Evolutionary conservation across 352 stramenopile genomes (phyloP).

Genomic region (Globisporangium perplexum): DNA sequence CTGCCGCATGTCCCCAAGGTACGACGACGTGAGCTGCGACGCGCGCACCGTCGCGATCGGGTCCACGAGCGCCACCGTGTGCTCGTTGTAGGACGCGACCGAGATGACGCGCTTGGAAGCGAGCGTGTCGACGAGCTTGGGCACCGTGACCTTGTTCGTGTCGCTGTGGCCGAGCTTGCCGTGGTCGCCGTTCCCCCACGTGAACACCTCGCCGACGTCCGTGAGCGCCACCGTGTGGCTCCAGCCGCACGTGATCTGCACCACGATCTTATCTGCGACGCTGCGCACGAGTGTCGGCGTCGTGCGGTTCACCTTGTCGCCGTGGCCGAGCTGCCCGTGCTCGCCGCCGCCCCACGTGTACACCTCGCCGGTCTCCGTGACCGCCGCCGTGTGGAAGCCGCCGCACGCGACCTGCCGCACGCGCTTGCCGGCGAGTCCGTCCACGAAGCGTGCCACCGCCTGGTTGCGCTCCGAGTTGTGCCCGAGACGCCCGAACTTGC

Average conservation of each 20-base stretch:
- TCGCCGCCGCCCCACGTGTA: conserved; percentile 89
- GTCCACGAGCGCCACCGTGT: conserved; percentile 92
- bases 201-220: conserved; percentile 90
- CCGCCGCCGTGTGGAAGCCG: conserved; percentile 83
- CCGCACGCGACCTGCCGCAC: conserved; percentile 86
- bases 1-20: conserved; percentile 87
- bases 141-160: conserved; percentile 92
- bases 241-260: conserved; percentile 96
- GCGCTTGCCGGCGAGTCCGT: conserved; percentile 59
- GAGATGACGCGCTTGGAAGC: conserved; percentile 92
- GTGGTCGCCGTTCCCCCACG: conserved; percentile 92
- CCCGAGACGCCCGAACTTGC: conserved; percentile 86
- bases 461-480: conserved; percentile 85
- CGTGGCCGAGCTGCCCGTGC: conserved; percentile 95
- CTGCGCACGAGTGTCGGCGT: conserved; percentile 89
- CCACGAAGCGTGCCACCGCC: conserved; percentile 63
- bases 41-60: conserved; percentile 69
- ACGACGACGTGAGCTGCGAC: conserved; percentile 79
- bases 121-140: conserved; percentile 90
- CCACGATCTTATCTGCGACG: conserved; percentile 83
- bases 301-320: conserved; percentile 95
- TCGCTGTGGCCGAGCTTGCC: conserved; percentile 95
- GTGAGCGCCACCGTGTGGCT: conserved; percentile 94
- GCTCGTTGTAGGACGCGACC: conserved; percentile 97
- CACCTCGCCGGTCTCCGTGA: conserved; percentile 81